These are phyloP conservation scores for Cytospora piceicola DNA, from an alignment of 2,329 filamentous ascomycete genomes.

Conservation along the genomic window DNA sequence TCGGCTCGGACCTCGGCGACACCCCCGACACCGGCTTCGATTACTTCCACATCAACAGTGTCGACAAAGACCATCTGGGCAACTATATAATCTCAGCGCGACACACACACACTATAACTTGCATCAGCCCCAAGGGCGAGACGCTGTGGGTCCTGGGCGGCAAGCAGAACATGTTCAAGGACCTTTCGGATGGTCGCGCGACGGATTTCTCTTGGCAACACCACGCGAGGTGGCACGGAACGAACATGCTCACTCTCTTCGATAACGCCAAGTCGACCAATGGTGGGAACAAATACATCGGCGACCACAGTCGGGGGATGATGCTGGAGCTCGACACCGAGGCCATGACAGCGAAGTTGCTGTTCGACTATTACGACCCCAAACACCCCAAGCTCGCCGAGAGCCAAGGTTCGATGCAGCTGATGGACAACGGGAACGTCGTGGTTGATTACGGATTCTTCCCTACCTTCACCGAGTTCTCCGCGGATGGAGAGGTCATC, in stretches of 20 bases:
- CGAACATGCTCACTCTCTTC: constrained; percentile 43
- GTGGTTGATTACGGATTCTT: constrained; percentile 32
- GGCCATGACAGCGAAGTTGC: constrained; percentile 38
- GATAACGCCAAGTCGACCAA: constrained; percentile 45
- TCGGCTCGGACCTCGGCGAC: constrained; percentile 37
- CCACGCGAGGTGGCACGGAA: constrained; percentile 41
- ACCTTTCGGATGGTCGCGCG: constrained; percentile 41
- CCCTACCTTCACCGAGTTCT: constrained; percentile 30
- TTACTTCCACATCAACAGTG: constrained; percentile 46
- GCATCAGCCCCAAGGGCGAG: constrained; percentile 39
- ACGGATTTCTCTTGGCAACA: constrained; percentile 47
- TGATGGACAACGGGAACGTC: constrained; percentile 19
- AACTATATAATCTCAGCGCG: constrained; percentile 45
- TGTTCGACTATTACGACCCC: constrained; percentile 40
- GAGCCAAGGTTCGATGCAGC: constrained; percentile 27
- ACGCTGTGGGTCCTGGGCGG: constrained; percentile 45
- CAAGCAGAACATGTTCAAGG: constrained; percentile 41
- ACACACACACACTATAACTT: constrained; percentile 38
- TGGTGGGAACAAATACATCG: constrained; percentile 34
- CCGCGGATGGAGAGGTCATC: constrained; percentile 27
- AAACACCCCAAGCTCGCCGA: constrained; percentile 23
- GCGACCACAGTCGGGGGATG: constrained; percentile 39
- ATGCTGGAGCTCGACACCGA: constrained; percentile 38
- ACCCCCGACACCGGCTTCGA: constrained; percentile 40
- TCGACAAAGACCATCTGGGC: constrained; percentile 40